Conservation (phyloP, 2,329 filamentous ascomycete species). For the Alternaria hordeiaustralica region DNA sequence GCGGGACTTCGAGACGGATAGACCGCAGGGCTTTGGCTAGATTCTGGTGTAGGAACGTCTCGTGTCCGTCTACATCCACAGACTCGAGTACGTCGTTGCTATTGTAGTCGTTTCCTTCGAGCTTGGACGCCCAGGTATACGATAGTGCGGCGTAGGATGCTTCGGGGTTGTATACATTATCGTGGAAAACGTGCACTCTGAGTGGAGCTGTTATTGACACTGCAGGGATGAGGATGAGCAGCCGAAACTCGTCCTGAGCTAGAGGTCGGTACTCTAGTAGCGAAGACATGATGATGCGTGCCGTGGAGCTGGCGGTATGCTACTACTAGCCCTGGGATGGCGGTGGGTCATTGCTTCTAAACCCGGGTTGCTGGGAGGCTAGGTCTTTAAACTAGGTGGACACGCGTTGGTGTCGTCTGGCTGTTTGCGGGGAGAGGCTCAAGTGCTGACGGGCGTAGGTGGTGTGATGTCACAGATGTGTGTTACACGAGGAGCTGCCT, state of each 20-base stretch:
- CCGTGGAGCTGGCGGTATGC: not conserved
- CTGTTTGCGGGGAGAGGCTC: not conserved
- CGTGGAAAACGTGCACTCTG: not conserved
- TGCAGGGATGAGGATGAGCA: not conserved
- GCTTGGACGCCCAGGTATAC: not conserved
- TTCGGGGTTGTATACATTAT: not conserved
- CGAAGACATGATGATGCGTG: not conserved
- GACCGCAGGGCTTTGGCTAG: not conserved
- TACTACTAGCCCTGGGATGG: not conserved
- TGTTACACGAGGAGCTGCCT: not conserved
- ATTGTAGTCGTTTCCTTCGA: not conserved
- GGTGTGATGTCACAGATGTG: not conserved
- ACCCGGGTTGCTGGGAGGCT: not conserved
- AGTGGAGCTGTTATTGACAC: not conserved
- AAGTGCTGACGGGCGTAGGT: not conserved
- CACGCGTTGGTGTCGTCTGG: not conserved
- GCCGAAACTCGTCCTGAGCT: not conserved
- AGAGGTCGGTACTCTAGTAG: not conserved
- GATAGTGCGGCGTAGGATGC: not conserved
- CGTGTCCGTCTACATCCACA: not conserved
- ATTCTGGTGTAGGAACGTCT: not conserved
- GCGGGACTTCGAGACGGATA: not conserved
- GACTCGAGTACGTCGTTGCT: not conserved
- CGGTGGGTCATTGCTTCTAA: not conserved
- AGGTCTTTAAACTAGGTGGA: not conserved